A percentile compares a stretch with the other conserved stretches of the same genome.
Evolutionary conservation across 2,329 filamentous ascomycete genomes (phyloP).

Genomic region (Pochonia chlamydosporia): DNA sequence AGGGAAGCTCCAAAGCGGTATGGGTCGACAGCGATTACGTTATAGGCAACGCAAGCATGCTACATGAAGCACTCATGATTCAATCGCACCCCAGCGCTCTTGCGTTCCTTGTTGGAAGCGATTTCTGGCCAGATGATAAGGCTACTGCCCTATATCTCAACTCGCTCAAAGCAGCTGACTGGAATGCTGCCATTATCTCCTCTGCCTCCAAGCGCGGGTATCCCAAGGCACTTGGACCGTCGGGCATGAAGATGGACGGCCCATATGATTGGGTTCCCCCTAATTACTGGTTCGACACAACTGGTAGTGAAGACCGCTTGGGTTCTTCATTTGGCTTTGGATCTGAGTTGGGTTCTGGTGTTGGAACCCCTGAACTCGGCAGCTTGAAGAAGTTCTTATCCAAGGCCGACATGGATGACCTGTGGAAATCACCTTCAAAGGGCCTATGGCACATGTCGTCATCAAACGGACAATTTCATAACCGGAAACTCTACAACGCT

Average conservation of each 20-base stretch:
- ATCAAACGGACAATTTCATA: constrained; percentile 48
- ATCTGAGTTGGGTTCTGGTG: constrained; percentile 55
- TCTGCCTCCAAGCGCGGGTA: constrained; percentile 51
- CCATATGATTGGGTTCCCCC: constrained; percentile 63
- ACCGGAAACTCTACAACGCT: constrained; percentile 51
- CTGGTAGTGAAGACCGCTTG: constrained; percentile 29
- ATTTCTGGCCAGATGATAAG: constrained; percentile 56
- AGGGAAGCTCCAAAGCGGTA: constrained; percentile 31
- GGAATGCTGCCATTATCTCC: constrained; percentile 51
- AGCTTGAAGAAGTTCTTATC: constrained; percentile 51
- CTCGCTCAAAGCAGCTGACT: constrained; percentile 43
- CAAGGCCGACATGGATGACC: constrained; percentile 40
- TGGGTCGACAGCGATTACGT: constrained; percentile 51
- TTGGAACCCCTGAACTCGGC: constrained; percentile 53
- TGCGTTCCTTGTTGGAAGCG: constrained; percentile 53
- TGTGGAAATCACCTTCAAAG: constrained; percentile 50
- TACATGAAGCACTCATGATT: constrained; percentile 54
- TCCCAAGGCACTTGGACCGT: constrained; percentile 43
- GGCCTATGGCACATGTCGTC: constrained; percentile 56
- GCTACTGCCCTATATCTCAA: constrained; percentile 50
- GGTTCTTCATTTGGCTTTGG: constrained; percentile 60
- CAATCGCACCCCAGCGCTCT: constrained; percentile 55
- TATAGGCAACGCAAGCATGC: constrained; percentile 48
- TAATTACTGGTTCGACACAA: constrained; percentile 54
- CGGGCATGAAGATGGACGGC: constrained; percentile 61